Conservation (phyloP, 768 basidiomycete species). For the Leccinum uliginosum region DNA sequence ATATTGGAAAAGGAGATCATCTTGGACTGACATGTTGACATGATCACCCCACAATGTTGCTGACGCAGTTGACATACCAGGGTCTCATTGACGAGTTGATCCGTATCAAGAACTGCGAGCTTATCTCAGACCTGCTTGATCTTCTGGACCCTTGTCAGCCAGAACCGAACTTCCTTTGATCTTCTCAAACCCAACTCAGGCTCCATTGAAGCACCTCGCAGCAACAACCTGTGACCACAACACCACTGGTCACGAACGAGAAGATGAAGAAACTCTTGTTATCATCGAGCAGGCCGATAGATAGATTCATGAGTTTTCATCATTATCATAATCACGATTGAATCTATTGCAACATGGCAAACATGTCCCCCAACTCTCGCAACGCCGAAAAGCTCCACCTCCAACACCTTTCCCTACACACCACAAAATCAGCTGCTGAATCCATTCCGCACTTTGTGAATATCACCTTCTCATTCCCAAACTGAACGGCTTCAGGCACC, state of each 20-base stretch:
- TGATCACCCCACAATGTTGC: conserved; percentile 93
- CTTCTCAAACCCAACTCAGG: conserved; percentile 42
- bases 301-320: too few species aligned
- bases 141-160: conserved; percentile 39
- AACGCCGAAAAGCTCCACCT: too few species aligned
- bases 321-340: too few species aligned
- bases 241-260: conserved; percentile 63
- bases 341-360: too few species aligned
- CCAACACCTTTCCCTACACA: too few species aligned
- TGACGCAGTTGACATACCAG: conserved; percentile 97
- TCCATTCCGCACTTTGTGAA: too few species aligned
- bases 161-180: conserved; percentile 76
- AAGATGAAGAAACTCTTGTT: conserved; percentile 83
- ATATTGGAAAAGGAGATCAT: conserved; percentile 93
- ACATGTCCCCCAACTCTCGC: too few species aligned
- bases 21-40: conserved; percentile 86
- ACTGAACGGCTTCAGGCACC: too few species aligned
- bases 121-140: not conserved
- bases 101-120: conserved; percentile 84
- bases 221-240: conserved; percentile 38
- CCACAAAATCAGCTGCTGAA: too few species aligned
- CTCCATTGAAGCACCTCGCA: conserved; percentile 42
- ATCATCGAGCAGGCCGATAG: too few species aligned
- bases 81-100: conserved; percentile 92
- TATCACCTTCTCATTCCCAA: too few species aligned